Percentiles rank a stretch among this genome's conserved stretches.
Conservation (phyloP, 306 rosid genomes). For the Lagenaria siceraria region DNA sequence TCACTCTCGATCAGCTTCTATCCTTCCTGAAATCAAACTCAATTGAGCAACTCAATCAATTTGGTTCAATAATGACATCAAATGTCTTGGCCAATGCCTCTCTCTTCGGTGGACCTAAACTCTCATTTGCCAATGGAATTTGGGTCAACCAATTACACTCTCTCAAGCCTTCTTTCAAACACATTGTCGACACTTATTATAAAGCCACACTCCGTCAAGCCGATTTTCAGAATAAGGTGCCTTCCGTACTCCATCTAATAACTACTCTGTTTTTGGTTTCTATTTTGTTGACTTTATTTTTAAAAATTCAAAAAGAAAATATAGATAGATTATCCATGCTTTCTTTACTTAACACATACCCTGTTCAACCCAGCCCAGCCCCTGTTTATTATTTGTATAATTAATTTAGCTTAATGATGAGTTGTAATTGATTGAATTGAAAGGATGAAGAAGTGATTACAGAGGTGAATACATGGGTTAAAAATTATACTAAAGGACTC, state of each 20-base stretch:
- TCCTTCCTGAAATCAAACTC: slow-evolving; percentile 56
- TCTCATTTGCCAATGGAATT: slow-evolving; percentile 41
- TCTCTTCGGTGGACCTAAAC: slow-evolving; percentile 50
- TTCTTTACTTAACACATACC: too few species aligned
- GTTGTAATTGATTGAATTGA: too few species aligned
- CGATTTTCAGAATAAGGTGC: slow-evolving; percentile 51
- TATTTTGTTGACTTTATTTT: too few species aligned
- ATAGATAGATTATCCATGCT: too few species aligned
- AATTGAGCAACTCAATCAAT: slow-evolving; percentile 40
- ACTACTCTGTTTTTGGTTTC: too few species aligned
- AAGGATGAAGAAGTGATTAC: slow-evolving; percentile 20
- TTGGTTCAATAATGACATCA: slow-evolving; percentile 40
- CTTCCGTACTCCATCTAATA: too few species aligned
- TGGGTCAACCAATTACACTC: slow-evolving; percentile 54
- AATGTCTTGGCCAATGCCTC: slow-evolving; percentile 39
- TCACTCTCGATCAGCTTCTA: slow-evolving; percentile 49
- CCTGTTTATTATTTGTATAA: too few species aligned
- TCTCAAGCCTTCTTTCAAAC: slow-evolving; percentile 47
- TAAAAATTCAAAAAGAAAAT: too few species aligned
- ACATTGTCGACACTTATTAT: slow-evolving; percentile 29
- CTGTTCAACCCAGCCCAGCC: too few species aligned
- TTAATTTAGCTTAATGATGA: too few species aligned
- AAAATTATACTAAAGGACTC: slow-evolving; percentile 40
- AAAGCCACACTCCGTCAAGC: slow-evolving; percentile 39
- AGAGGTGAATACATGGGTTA: slow-evolving; percentile 51